Evolutionary conservation across 352 stramenopile species (phyloP), one percentile per base, ranked within the genome.

Genomic region (Phytophthora ramorum): DNA sequence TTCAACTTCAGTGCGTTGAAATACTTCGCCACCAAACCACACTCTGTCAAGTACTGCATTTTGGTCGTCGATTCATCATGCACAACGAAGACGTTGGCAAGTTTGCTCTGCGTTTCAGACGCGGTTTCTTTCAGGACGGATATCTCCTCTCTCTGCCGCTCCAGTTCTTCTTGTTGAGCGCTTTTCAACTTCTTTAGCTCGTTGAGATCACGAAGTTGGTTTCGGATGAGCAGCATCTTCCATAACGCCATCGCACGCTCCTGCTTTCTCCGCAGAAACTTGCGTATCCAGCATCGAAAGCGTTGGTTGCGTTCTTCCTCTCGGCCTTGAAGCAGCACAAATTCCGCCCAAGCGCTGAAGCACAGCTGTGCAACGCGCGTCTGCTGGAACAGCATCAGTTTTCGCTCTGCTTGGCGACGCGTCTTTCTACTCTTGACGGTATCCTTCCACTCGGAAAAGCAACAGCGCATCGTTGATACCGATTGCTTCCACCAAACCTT

Each of bases 401-500:
- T 77, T 4, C 40, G 28, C 20, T 70, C 61, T 6, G 44, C 71
- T 37, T 34, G 56, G 16, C 43, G 56, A 2, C 30, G 47, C 2
- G 62, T 55, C 43, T 56, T 64, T 22, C 9, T 64, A 1, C 4
- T n/a, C 1, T 37, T 17, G 5, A 75, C 58, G 47, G 30, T 30
- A 1, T 22, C 3, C 34, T 64, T 76, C 78, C 78, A 86, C 3
- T 69, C 48, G 4, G 22, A 30, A 49, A 86, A 75, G 19, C 66
- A 66, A 10, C 61, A 65, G 3, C 60, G 66, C 30, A 60, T 56
- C 0, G 41, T 69, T 13, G 63, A 80, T 1, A 73, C 34, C 2
- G 73, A 76, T 55, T 66, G 71, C 37, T 69, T 83, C 43, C 55
- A 62, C 57, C 76, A 87, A 9, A 90, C 52, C 35, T 73, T 71